Evolutionary conservation across 75 land plant genomes (phyloP).

Genomic region (Selaginella tamariscina): DNA sequence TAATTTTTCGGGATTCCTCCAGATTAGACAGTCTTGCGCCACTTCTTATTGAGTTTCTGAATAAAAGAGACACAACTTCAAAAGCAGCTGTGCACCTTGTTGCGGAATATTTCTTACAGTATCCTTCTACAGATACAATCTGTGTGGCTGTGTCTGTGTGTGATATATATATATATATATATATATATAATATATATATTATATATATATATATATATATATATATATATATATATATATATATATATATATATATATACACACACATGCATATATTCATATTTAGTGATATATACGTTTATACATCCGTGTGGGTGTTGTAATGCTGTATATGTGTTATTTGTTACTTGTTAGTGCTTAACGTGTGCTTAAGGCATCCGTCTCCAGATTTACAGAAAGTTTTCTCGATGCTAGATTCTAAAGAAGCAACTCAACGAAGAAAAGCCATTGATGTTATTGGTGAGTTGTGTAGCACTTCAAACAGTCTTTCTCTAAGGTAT

Average conservation of each 20-base stretch:
- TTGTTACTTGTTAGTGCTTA: background rate
- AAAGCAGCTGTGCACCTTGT: conserved; percentile 49
- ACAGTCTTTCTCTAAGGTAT: conserved; percentile 34
- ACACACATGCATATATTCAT: no score
- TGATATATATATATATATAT: no score
- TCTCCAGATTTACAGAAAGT: conserved; percentile 39
- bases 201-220: no score
- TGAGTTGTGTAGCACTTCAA: conserved; percentile 21
- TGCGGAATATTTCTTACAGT: conserved; percentile 70
- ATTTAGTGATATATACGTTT: no score
- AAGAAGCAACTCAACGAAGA: conserved; percentile 34
- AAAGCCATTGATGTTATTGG: conserved; percentile 63
- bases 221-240: no score
- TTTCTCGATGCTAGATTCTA: conserved; percentile 42
- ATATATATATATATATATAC: no score
- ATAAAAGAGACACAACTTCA: conserved; percentile 50
- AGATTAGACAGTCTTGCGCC: conserved; percentile 42
- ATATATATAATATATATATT: no score
- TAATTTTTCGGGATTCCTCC: conserved; percentile 34
- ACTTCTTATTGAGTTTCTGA: conserved; percentile 45
- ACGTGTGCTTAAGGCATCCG: conserved; percentile 27
- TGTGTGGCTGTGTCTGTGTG: no score
- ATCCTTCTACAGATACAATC: no score
- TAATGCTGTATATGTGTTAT: no score
- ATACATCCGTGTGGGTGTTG: no score